phyloP scores from a whole-genome alignment of 208 protist species.

The Leishmania tarentolae region DNA sequence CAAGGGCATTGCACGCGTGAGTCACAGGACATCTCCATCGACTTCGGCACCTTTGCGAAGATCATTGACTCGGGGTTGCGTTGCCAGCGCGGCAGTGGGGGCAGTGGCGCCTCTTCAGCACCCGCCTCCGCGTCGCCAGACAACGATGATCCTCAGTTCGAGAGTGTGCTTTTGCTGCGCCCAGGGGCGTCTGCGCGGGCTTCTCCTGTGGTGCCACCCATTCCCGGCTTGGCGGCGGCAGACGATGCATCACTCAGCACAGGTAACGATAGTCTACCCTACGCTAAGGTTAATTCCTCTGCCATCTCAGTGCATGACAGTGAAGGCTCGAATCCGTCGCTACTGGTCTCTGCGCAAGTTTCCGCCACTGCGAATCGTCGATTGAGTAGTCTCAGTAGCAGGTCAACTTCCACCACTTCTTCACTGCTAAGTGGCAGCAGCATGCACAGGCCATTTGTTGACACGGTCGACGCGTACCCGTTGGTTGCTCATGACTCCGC shows the following conservation, averaged over 20 bases:
- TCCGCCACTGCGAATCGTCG: constrained; percentile 3
- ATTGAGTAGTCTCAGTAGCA: not conserved
- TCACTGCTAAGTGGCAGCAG: constrained; percentile 5
- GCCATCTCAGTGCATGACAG: not conserved
- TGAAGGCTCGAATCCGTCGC: not conserved
- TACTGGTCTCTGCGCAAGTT: not conserved
- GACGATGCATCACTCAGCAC: constrained; percentile 5
- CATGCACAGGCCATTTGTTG: not conserved
- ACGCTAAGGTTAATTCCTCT: not conserved
- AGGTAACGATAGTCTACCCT: constrained; percentile 6
- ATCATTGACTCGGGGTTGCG: constrained; percentile 24
- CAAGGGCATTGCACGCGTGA: not conserved
- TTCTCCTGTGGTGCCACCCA: not conserved
- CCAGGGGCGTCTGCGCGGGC: not conserved
- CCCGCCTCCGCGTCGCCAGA: not conserved
- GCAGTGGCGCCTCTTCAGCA: constrained; percentile 2
- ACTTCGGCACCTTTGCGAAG: constrained; percentile 19
- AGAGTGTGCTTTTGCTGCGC: constrained; percentile 2
- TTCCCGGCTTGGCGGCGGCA: not conserved
- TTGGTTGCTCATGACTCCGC: constrained; percentile 15
- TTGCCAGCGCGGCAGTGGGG: not conserved
- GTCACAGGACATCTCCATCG: constrained; percentile 1
- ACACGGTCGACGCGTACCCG: constrained; percentile 30
- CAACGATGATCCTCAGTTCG: not conserved
- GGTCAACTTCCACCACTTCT: not conserved